phyloP scores from a whole-genome alignment of 2,329 filamentous ascomycete species.

The Coleophoma eucalyptorum region DNA sequence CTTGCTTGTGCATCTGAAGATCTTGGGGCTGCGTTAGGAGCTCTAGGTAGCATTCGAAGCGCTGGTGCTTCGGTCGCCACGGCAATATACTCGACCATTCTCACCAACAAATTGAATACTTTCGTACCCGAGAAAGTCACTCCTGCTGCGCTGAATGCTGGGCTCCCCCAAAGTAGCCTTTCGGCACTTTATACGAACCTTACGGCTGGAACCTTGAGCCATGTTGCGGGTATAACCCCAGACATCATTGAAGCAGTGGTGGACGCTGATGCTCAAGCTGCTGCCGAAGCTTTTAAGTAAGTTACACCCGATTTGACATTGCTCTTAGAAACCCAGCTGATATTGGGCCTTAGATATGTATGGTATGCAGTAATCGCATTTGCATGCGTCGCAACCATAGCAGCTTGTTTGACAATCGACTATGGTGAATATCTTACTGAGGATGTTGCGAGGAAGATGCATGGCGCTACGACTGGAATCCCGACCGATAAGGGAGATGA shows the following conservation, averaged over 20 bases:
- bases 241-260: slow-evolving; percentile 3
- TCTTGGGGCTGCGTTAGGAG: slow-evolving; percentile 29
- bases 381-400: slow-evolving; percentile 1
- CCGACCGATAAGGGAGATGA: not conserved
- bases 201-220: slow-evolving; percentile 2
- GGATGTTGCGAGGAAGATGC: slow-evolving; percentile 9
- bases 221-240: slow-evolving; percentile 3
- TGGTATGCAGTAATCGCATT: slow-evolving; percentile 9
- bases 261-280: not conserved
- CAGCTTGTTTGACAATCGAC: slow-evolving; percentile 4
- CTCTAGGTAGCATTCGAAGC: slow-evolving; percentile 31
- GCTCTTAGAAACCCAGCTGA: not conserved
- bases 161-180: slow-evolving; percentile 23
- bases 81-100: slow-evolving; percentile 30
- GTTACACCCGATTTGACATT: not conserved
- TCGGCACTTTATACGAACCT: slow-evolving; percentile 3
- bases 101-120: slow-evolving; percentile 28
- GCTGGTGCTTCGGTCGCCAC: slow-evolving; percentile 29
- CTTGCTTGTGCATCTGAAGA: slow-evolving; percentile 30
- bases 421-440: slow-evolving; percentile 8
- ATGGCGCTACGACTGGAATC: slow-evolving; percentile 1
- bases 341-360: not conserved
- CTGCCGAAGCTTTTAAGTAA: slow-evolving; percentile 5
- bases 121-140: slow-evolving; percentile 28
- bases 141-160: slow-evolving; percentile 29